phyloP scores from a whole-genome alignment of 176 grass and related monocot species.

The Eragrostis curvula region DNA sequence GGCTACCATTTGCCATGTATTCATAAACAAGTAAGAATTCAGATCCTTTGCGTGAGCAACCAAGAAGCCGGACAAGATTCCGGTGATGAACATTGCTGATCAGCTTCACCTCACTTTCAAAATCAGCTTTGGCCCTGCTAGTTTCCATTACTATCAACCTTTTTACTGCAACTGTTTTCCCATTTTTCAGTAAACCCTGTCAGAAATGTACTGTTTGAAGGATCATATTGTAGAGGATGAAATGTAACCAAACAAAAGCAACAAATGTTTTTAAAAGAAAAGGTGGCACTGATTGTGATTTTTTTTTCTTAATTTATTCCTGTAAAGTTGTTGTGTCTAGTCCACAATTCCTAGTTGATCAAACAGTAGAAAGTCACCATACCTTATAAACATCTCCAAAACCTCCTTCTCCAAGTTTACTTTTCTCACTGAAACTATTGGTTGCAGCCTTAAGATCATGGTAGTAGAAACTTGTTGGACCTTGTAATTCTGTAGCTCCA shows the following conservation, averaged over 20 bases:
- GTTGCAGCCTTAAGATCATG: slow-evolving; percentile 75
- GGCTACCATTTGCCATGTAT: slow-evolving; percentile 92
- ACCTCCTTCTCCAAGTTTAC: slow-evolving; percentile 80
- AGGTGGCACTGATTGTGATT: background rate
- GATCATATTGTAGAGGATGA: slow-evolving; percentile 12
- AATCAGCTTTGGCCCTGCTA: slow-evolving; percentile 60
- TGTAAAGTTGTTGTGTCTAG: background rate
- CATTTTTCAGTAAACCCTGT: slow-evolving; percentile 83
- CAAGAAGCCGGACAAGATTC: slow-evolving; percentile 82
- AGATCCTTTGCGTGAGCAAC: slow-evolving; percentile 69
- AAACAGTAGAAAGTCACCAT: slow-evolving; percentile 25
- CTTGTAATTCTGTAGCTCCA: slow-evolving; percentile 72
- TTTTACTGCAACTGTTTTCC: slow-evolving; percentile 80
- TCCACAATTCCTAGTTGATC: slow-evolving; percentile 14
- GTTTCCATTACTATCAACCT: slow-evolving; percentile 58
- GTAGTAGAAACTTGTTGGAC: slow-evolving; percentile 69
- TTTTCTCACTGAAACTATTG: slow-evolving; percentile 72
- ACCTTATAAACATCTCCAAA: slow-evolving; percentile 88
- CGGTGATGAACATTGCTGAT: slow-evolving; percentile 93
- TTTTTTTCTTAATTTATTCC: background rate
- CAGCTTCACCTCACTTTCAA: slow-evolving; percentile 81
- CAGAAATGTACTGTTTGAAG: slow-evolving; percentile 13
- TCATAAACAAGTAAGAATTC: slow-evolving; percentile 84
- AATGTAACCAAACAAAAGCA: slow-evolving; percentile 20
- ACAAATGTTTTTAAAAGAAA: background rate